A percentile compares a stretch with the other conserved stretches of the same genome.
Evolutionary conservation across 768 basidiomycete genomes (phyloP).

Genomic region (Lactarius hengduanensis): DNA sequence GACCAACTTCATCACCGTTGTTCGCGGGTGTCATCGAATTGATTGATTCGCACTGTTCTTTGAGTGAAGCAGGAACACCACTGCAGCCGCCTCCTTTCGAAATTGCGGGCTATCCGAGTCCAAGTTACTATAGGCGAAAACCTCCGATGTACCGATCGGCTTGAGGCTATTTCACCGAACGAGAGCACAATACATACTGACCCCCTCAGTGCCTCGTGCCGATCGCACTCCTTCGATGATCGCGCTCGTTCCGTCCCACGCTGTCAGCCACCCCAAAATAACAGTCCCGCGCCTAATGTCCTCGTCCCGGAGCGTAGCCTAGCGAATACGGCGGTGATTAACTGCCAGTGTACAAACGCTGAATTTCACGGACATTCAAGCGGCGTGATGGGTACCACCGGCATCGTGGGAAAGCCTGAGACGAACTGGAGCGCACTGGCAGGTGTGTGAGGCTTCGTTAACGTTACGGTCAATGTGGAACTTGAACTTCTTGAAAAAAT

Average conservation of each 20-base stretch:
- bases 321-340: neutral
- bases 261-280: neutral
- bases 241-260: neutral
- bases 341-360: neutral
- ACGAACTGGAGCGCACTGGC: no score
- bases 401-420: neutral
- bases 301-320: neutral
- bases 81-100: neutral
- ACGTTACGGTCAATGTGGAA: neutral
- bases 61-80: neutral
- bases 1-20: neutral
- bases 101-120: neutral
- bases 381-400: neutral
- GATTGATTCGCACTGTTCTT: neutral
- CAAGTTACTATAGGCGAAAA: neutral
- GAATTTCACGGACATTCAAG: constrained; percentile 1
- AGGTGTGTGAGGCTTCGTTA: no score
- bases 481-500: neutral
- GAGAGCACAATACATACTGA: neutral
- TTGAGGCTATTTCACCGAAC: neutral
- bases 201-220: neutral
- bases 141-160: neutral
- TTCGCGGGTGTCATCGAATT: neutral
- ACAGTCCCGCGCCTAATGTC: neutral
- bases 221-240: neutral